Evolutionary conservation across 495 filamentous ascomycete species (phyloP), one percentile per base, ranked within the genome.

Genomic region (Talaromyces trachyspermus): DNA sequence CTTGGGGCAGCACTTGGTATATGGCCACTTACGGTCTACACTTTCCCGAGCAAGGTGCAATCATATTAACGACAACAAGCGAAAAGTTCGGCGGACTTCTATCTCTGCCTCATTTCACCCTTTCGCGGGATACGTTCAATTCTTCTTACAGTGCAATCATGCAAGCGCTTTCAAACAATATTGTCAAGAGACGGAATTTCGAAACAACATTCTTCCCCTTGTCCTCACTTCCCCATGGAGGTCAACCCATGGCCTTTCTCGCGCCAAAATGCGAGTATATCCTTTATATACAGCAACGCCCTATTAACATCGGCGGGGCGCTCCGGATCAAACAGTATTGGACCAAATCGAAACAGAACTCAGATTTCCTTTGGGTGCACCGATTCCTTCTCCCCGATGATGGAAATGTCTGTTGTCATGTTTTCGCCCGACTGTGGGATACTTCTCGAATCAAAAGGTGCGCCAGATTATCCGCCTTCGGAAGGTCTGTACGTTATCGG

Each of bases 381-480:
- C 85, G 3, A 71, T 85, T 37, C 79, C 80, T 11, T 54, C 63
- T 7, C 71, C 80, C 88, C 92, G 12, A 69, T 72, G 4, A 76
- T 96, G 24, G 73, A 76, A 43, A 88, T 95, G 78, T 92, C 88
- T 8, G 81, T 87, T 38, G 74, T 94, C 1, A 75, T 92, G 12
- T 98, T 89, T 64, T 96, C 91, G 15, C 92, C 92, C 14, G 91
- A 95, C 59, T 98, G 92, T 60, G 87, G 84, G 7, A 91, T 88
- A 55, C 80, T 94, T 26, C 77, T 98, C n/a, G 84, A 92, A 57
- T 88, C 85, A 4, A 89, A 92, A 62, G 86, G 87, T 0, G 79
- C 86, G 2, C 88, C 89, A 4, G 75, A 83, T 14, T 88, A 75
- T 51, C 62, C 80, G 6, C 77, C 79, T 2, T 70, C 67, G 15